phyloP scores from a whole-genome alignment of 1,284 basidiomycete genomes.

The Wallemia ichthyophaga region DNA sequence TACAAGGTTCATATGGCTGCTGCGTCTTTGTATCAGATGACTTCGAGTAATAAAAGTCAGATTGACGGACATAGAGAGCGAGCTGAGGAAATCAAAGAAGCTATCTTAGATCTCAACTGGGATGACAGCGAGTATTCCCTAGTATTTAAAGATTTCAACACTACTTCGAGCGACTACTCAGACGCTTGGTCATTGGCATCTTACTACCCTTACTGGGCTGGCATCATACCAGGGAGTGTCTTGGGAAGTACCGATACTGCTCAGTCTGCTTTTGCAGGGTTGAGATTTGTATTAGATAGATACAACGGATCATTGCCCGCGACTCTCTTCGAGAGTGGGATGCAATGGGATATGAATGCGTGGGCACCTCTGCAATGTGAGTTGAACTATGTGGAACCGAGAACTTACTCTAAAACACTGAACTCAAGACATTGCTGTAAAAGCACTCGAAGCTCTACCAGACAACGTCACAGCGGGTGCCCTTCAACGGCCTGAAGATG shows the following conservation, averaged over 20 bases:
- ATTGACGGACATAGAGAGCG: slow-evolving; percentile 26
- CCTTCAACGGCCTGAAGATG: slow-evolving; percentile 21
- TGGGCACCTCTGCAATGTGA: slow-evolving; percentile 30
- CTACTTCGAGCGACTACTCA: slow-evolving; percentile 31
- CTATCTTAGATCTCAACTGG: slow-evolving; percentile 64
- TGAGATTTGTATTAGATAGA: slow-evolving; percentile 44
- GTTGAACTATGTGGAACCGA: not conserved
- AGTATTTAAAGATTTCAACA: slow-evolving; percentile 66
- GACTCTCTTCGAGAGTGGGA: slow-evolving; percentile 41
- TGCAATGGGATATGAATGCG: slow-evolving; percentile 36
- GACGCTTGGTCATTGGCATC: slow-evolving; percentile 34
- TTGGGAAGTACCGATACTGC: slow-evolving; percentile 24
- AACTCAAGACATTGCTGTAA: slow-evolving; percentile 29
- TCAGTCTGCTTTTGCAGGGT: slow-evolving; percentile 36
- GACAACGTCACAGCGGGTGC: slow-evolving; percentile 27
- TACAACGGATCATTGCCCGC: slow-evolving; percentile 54
- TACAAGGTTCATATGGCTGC: slow-evolving; percentile 17
- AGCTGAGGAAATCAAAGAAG: slow-evolving; percentile 29
- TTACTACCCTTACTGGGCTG: slow-evolving; percentile 64
- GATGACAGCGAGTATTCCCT: slow-evolving; percentile 31
- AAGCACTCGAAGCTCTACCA: slow-evolving; percentile 42
- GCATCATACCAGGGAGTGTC: slow-evolving; percentile 45
- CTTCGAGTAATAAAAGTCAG: slow-evolving; percentile 6
- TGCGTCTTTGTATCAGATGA: slow-evolving; percentile 19
- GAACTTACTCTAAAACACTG: not conserved